These are phyloP conservation scores for Trichoderma sp. DNA, from an alignment of 2,329 filamentous ascomycete genomes.

Conservation along the genomic window DNA sequence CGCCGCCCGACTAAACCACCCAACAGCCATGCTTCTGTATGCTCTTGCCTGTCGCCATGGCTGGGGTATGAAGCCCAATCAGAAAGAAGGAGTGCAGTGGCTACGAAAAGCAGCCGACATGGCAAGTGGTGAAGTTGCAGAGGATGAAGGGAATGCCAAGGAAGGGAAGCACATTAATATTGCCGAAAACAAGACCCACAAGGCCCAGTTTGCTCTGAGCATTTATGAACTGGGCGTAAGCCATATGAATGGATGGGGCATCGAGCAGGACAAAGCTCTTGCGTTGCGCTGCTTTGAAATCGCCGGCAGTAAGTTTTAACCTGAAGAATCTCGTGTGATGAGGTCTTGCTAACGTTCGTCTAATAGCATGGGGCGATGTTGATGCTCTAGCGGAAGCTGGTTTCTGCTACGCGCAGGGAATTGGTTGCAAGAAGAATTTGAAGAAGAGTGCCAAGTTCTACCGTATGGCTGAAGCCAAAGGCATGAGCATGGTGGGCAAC, in stretches of 20 bases:
- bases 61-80: constrained; percentile 95
- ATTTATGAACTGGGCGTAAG: constrained; percentile 96
- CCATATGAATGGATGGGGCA: constrained; percentile 98
- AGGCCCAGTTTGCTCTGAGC: constrained; percentile 90
- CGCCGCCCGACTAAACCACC: constrained; percentile 79
- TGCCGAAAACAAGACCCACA: constrained; percentile 74
- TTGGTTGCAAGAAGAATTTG: constrained; percentile 93
- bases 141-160: constrained; percentile 68
- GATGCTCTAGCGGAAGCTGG: constrained; percentile 93
- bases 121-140: constrained; percentile 77
- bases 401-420: constrained; percentile 91
- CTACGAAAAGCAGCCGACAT: constrained; percentile 85
- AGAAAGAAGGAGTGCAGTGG: constrained; percentile 87
- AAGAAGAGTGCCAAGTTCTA: constrained; percentile 93
- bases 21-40: constrained; percentile 94
- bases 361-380: constrained; percentile 82
- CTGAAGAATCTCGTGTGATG: too few relatives aligned
- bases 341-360: constrained; percentile 27
- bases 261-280: constrained; percentile 84
- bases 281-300: constrained; percentile 95
- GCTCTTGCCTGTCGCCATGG: constrained; percentile 92
- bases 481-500: constrained; percentile 96
- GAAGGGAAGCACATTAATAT: constrained; percentile 63
- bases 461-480: constrained; percentile 84
- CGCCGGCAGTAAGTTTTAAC: constrained; percentile 65